A percentile compares a stretch with the other conserved stretches of the same genome.
These are phyloP conservation scores for Coniochaeta sp. DNA, from an alignment of 2,329 filamentous ascomycete genomes.

Conservation along the genomic window DNA sequence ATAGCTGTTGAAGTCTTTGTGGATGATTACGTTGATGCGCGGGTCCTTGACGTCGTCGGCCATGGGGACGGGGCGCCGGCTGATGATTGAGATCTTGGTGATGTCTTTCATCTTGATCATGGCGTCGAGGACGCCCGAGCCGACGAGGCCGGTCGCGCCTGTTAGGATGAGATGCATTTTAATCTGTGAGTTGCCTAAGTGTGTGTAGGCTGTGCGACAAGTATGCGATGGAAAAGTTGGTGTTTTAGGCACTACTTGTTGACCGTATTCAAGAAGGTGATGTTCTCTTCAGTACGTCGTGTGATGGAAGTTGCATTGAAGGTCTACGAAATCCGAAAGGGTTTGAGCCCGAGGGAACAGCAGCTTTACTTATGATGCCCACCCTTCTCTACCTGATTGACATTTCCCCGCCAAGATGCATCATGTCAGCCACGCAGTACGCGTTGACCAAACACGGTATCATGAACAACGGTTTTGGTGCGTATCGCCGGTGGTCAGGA, in stretches of 20 bases:
- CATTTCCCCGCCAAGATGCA: too few species aligned
- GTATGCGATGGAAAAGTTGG: not conserved
- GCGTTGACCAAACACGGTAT: not conserved
- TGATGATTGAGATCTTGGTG: conserved; percentile 61
- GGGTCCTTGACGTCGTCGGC: conserved; percentile 48
- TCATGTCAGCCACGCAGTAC: too few species aligned
- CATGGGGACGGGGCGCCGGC: conserved; percentile 55
- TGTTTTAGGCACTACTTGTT: too few species aligned
- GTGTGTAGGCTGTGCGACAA: not conserved
- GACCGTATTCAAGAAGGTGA: too few species aligned
- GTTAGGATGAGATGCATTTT: conserved; percentile 60
- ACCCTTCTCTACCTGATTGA: too few species aligned
- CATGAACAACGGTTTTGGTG: not conserved
- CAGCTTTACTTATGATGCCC: too few species aligned
- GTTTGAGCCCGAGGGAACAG: too few species aligned
- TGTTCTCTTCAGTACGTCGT: too few species aligned
- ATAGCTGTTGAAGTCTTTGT: conserved; percentile 59
- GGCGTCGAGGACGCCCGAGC: conserved; percentile 51
- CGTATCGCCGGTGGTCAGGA: not conserved
- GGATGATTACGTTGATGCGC: conserved; percentile 58
- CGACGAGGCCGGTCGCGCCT: conserved; percentile 61
- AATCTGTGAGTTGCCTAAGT: too few species aligned
- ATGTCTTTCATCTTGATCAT: conserved; percentile 51
- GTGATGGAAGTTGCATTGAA: too few species aligned
- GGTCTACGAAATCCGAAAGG: too few species aligned